Base-by-base conservation (phyloP, 768 basidiomycete genomes). In the Agaricus bisporus region DNA sequence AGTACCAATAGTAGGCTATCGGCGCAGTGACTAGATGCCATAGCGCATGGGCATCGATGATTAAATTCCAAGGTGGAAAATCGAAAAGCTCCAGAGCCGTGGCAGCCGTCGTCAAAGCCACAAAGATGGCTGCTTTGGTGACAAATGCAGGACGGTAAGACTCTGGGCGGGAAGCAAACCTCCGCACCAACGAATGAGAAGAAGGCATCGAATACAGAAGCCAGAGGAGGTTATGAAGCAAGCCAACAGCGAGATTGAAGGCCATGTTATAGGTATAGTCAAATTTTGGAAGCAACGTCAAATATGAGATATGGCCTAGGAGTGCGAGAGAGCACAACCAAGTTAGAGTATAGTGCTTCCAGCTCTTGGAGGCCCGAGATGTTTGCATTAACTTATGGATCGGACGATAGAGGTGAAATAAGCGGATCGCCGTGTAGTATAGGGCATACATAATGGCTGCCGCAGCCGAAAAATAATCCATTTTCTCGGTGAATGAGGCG, bases 401-500 rank as follows among this genome's bases (percentile, higher is more conserved):
- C 51, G 62, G 55, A 62, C 60, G 60, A 62, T 92, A 92, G 48
- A 94, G 70, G 60, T 87, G 83, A 62, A 86, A 86, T 15, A 89
- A 66, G 4, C 95, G 89, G 44, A 93, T 72, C 60, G 83, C 74
- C 22, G 87, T 81, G 66, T 80, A 82, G 67, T 90, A 94, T 4
- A 98, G 73, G 2, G 87, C 86, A 59, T 80, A 88, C 22, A 94
- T 65, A 58, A 97, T 94, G 11, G 87, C 84, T 8, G 87, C 69
- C 0, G 88, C 93, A 5, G 97, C 97, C 3, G 91, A 91, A 66
- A 98, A 97, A 67, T 99, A 99, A 63, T 98, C 97, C 64, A 95
- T 54, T 59, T 86, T 88, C 68, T 99, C 97, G 2, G 95, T 98
- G 22, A 71, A 64, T 2, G 87, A 82, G 5, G 81, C 72, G 70